Evolutionary conservation across 2,329 filamentous ascomycete species (phyloP), one percentile per base, ranked within the genome.

Genomic region (Cladosporium cucumerinum): DNA sequence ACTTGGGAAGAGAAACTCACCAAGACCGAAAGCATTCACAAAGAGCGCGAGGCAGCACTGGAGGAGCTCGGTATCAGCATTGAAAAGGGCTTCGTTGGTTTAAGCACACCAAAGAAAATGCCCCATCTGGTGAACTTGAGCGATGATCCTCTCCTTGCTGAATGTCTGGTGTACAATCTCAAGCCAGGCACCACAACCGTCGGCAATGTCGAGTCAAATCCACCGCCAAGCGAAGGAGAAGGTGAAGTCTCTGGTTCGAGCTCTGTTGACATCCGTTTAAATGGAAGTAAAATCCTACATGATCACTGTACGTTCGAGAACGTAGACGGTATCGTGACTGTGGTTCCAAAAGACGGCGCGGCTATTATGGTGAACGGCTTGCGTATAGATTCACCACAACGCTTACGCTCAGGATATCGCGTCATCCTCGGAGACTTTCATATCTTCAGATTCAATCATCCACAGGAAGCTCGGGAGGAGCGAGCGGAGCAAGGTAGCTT

Each of bases 51-150:
- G 78, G 88, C 93, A 57, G 95, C 95, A 11, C 82, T 99, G 54
- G 95, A 99, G 80, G 95, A 99, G 77, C 85, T 99, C 51, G 95
- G 95, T 69, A 98, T 99, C 79, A 98, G 93, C 78, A 99, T 99
- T 70, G 95, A 99, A 76, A 99, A 99, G 78, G 95, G 95, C 7
- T 97, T 97, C 74, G 89, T 99, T 67, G 95, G 95, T 16, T 82
- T 99, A 67, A 94, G 92, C 66, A 98, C 93, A 23, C 95, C 95
- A 0, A 99, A 99, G 81, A 97, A 97, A 80, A 99, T 98, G 92
- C 95, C 95, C 10, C 95, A 99, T 87, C 81, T 99, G 78, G 95
- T 99, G 78, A 99, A 99, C 76, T 80, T 99, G 70, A 97, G 93
- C 69, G 82, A 84, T 64, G 82, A 84, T 69, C 95, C 95, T 10